phyloP scores from a whole-genome alignment of 371 early-diverging fungal species.

The Apophysomyces ossiformis region DNA sequence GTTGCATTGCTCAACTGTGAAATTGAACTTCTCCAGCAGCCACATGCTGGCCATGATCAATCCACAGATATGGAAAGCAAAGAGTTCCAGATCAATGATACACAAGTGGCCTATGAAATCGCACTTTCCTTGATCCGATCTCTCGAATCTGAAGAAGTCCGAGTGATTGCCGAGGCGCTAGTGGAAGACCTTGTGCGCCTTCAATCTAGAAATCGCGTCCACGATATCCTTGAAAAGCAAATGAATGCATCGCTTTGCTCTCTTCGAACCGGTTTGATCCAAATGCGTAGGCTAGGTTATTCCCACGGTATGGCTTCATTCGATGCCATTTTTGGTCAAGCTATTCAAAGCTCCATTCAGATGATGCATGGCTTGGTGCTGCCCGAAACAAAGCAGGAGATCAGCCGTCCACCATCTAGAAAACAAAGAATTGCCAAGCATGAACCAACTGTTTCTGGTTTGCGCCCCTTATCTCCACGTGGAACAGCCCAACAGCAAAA shows the following conservation, averaged over 20 bases:
- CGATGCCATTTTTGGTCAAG: slow-evolving; percentile 13
- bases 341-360: slow-evolving; percentile 13
- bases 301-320: slow-evolving; percentile 1
- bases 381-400: slow-evolving; percentile 4
- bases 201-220: slow-evolving; percentile 16
- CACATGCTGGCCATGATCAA: slow-evolving; percentile 16
- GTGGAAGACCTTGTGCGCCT: slow-evolving; percentile 38
- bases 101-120: slow-evolving; percentile 28
- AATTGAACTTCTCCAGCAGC: slow-evolving; percentile 5
- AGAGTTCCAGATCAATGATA: not conserved
- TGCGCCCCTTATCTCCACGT: not conserved
- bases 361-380: slow-evolving; percentile 14
- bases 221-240: slow-evolving; percentile 3
- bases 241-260: slow-evolving; percentile 18
- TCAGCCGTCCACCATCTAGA: slow-evolving; percentile 1
- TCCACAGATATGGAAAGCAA: slow-evolving; percentile 23
- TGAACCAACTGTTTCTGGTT: not conserved
- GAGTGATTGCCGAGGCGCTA: slow-evolving; percentile 32
- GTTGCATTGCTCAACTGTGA: slow-evolving; percentile 29
- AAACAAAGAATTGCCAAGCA: not conserved
- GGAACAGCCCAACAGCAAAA: not conserved
- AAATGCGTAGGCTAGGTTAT: slow-evolving; percentile 19
- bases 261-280: slow-evolving; percentile 16
- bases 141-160: slow-evolving; percentile 41
- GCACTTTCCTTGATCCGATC: slow-evolving; percentile 37